Evolutionary conservation across 2,329 filamentous ascomycete species (phyloP), one percentile per base, ranked within the genome.

Genomic region (Aspergillus fructus): DNA sequence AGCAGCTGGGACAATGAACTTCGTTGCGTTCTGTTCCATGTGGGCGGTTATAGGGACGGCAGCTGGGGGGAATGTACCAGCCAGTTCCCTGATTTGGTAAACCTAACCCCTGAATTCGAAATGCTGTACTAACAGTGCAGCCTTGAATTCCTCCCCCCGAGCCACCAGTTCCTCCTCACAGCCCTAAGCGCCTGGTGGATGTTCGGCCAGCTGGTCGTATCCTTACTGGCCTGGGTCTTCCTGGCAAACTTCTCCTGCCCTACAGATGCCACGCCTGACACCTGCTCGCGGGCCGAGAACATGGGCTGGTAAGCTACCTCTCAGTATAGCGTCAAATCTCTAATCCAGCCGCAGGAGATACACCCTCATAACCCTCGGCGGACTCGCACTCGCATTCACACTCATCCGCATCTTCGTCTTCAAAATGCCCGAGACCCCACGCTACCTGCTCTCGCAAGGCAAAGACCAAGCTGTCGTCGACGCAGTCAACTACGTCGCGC

Each of bases 141-240:
- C 55, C 46, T 71, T 40, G 67, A 72, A 43, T 71, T 68, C 43
- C 60, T 70, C 1, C 67, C 67, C 8, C 60, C 63, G 6, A 67
- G 65, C 43, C 67, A 70, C 42, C 66, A 69, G 54, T 69, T 63
- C 42, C 61, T 70, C 4, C 59, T 70, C 12, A 67, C 66, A 1
- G 74, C 76, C 7, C 67, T 82, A 12, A 79, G 79, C 0, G 73
- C 70, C 1, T 81, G 79, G 78, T 81, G 78, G 79, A 78, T 78
- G 34, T 42, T 81, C 12, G 78, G 79, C 3, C 78, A 81, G 60
- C 69, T 79, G 1, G 60, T 70, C 5, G 65, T 69, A 1, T 69
- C 67, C 2, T 43, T 71, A 6, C 24, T 71, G 11, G 63, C 67
- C 15, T 71, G 68, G 68, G 68, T 66, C 2, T 70, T 69, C 34